Percentiles rank a stretch among this genome's conserved stretches.
Conservation (phyloP, 805 yeast species). For the Wickerhamiella slavikovae region DNA sequence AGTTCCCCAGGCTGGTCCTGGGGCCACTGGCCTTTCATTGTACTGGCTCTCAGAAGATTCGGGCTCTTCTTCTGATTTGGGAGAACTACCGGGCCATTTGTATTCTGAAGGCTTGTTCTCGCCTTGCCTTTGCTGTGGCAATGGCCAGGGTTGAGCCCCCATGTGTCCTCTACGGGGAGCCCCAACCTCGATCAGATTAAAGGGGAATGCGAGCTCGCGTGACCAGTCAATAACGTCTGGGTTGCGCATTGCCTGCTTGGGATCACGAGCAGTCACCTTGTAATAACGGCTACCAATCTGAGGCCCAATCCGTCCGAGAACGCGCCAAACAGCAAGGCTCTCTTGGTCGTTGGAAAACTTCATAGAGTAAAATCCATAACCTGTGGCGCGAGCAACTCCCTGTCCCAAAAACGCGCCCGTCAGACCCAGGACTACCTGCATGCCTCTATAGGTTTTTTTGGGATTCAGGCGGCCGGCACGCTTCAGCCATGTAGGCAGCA, state of each 20-base stretch:
- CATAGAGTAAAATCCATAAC: slow-evolving; percentile 2
- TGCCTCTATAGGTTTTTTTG: slow-evolving; percentile 4
- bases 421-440: slow-evolving; percentile 10
- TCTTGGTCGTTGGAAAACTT: slow-evolving; percentile 2
- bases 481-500: slow-evolving; percentile 8
- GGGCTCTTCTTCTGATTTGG: not conserved
- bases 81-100: not conserved
- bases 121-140: not conserved
- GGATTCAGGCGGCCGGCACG: slow-evolving; percentile 4
- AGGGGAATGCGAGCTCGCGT: slow-evolving; percentile 10
- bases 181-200: slow-evolving; percentile 6
- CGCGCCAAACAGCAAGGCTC: slow-evolving; percentile 5
- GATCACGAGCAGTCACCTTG: slow-evolving; percentile 7
- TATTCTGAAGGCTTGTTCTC: not conserved
- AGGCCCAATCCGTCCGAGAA: slow-evolving; percentile 9
- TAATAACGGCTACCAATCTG: slow-evolving; percentile 12
- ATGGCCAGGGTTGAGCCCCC: not conserved
- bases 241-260: slow-evolving; percentile 8
- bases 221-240: slow-evolving; percentile 11
- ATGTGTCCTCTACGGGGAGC: not conserved
- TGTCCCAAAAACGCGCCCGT: slow-evolving; percentile 11
- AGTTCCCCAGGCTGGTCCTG: not conserved
- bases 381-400: slow-evolving; percentile 5
- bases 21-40: too few species aligned
- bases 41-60: not conserved